Percentiles rank a stretch among this genome's conserved stretches.
Evolutionary conservation across 2,329 filamentous ascomycete genomes (phyloP).

Genomic region (Colletotrichum sansevieriae): DNA sequence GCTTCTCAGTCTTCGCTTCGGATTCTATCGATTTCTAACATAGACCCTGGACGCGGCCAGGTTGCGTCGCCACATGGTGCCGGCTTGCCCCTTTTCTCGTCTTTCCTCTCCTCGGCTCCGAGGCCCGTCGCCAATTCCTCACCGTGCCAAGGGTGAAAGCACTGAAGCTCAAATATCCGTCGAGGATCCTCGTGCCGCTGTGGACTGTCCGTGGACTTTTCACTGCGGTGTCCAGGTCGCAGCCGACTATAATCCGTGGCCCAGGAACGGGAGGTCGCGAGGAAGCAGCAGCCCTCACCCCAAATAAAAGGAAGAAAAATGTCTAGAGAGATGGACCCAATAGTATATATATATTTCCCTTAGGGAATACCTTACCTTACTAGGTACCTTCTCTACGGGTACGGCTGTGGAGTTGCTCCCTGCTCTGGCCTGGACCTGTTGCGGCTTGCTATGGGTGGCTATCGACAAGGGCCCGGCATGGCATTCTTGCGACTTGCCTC

Average conservation of each 20-base stretch:
- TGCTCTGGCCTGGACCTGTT: constrained; percentile 26
- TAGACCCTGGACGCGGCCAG: neutral
- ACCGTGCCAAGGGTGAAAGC: constrained; percentile 8
- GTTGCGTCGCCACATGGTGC: neutral
- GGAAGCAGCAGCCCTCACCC: neutral
- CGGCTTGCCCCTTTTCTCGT: constrained; percentile 24
- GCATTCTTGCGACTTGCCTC: constrained; percentile 22
- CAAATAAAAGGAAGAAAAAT: constrained; percentile 15
- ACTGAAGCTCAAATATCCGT: constrained; percentile 35
- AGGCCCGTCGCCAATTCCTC: neutral
- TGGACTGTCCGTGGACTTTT: constrained; percentile 2
- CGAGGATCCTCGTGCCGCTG: constrained; percentile 28
- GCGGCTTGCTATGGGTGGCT: constrained; percentile 15
- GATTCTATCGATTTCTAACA: neutral
- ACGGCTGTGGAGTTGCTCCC: constrained; percentile 20
- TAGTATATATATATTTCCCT: neutral
- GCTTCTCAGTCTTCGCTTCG: neutral
- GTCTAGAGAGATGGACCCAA: constrained; percentile 33
- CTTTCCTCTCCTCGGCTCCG: neutral
- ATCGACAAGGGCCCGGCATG: constrained; percentile 23
- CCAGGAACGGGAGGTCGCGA: constrained; percentile 16
- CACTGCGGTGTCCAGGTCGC: constrained; percentile 15
- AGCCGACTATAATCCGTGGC: constrained; percentile 16
- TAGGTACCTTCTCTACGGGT: constrained; percentile 5
- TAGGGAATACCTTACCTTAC: constrained; percentile 4